Conservation (phyloP, 1,284 basidiomycete genomes). For the Tausonia pullulans region DNA sequence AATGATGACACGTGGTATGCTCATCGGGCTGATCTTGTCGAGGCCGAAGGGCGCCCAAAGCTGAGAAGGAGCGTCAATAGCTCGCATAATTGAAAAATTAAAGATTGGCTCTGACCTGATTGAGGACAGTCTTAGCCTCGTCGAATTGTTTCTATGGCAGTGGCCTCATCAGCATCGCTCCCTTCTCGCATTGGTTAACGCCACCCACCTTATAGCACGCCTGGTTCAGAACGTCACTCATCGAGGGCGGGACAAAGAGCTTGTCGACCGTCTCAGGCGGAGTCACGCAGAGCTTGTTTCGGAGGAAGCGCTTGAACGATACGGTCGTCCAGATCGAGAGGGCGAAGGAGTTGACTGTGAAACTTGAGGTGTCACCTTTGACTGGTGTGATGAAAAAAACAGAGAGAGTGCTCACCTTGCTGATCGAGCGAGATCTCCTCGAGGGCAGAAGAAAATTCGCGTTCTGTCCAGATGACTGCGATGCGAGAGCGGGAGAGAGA, state of each 20-base stretch:
- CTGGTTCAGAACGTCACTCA: conserved; percentile 2
- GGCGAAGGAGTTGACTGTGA: conserved; percentile 3
- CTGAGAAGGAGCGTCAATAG: background rate
- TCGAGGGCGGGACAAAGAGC: background rate
- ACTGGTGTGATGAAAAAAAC: background rate
- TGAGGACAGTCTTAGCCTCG: conserved; percentile 1
- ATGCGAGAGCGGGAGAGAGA: background rate
- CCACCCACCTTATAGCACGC: conserved; percentile 5
- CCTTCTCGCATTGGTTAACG: no score
- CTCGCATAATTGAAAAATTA: no score
- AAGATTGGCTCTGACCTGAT: background rate
- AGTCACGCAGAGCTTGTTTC: background rate
- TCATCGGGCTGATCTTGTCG: background rate
- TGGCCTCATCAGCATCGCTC: no score
- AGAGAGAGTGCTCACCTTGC: background rate
- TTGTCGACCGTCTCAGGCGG: conserved; percentile 1
- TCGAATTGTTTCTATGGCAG: background rate
- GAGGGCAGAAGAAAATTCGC: background rate
- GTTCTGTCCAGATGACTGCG: conserved; percentile 1
- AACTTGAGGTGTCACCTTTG: no score
- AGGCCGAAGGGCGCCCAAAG: conserved; percentile 10
- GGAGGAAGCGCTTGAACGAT: conserved; percentile 6
- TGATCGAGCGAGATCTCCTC: conserved; percentile 6
- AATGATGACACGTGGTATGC: conserved; percentile 9
- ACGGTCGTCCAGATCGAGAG: conserved; percentile 10